These are phyloP conservation scores for Aspergillus alliaceus DNA, from an alignment of 2,329 filamentous ascomycete genomes.

Conservation along the genomic window DNA sequence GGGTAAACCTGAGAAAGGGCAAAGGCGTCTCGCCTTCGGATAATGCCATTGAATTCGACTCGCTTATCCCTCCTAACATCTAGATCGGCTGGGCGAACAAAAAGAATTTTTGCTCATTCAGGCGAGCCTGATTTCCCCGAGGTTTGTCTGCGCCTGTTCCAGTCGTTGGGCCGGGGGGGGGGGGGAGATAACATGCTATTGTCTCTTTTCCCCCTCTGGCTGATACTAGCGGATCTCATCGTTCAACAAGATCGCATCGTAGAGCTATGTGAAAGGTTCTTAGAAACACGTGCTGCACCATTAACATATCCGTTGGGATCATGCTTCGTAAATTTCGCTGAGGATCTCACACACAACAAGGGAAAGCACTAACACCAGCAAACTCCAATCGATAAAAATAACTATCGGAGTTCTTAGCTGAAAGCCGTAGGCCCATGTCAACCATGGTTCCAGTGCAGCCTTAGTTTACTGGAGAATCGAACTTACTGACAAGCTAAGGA, in stretches of 20 bases:
- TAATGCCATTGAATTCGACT: slow-evolving; percentile 10
- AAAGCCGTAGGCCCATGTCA: neutral
- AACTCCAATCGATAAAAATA: neutral
- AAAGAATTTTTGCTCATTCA: neutral
- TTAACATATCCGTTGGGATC: neutral
- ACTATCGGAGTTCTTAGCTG: neutral
- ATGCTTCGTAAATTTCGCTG: neutral
- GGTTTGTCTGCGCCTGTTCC: neutral
- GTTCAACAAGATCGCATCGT: neutral
- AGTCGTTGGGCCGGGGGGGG: neutral
- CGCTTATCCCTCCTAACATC: neutral
- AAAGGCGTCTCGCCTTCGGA: slow-evolving; percentile 37
- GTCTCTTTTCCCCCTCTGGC: neutral
- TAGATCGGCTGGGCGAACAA: neutral
- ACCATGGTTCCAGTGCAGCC: neutral
- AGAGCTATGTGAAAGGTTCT: neutral
- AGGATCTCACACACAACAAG: neutral
- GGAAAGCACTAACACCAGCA: neutral
- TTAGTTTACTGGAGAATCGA: neutral
- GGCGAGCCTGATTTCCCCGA: neutral
- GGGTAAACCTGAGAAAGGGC: slow-evolving; percentile 36
- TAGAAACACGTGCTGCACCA: neutral
- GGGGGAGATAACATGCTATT: neutral
- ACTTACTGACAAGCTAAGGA: neutral
- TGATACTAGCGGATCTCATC: neutral